phyloP scores from a whole-genome alignment of 768 basidiomycete genomes.

The Amanita fuliginea region DNA sequence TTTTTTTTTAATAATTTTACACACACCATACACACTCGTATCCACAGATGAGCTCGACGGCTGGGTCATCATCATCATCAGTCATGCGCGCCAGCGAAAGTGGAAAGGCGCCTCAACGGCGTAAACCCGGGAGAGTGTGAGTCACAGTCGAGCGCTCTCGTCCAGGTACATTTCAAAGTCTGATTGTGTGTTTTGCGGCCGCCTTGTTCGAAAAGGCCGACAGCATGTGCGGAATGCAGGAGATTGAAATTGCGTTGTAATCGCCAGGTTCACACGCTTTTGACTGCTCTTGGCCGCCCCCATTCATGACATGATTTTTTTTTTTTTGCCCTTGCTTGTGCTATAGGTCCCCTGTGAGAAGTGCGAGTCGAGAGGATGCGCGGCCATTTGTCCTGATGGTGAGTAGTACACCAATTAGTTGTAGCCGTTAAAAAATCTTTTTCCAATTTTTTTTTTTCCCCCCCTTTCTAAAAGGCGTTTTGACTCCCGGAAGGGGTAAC shows the following conservation, averaged over 20 bases:
- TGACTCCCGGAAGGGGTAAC: slow-evolving; percentile 51
- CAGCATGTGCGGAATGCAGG: slow-evolving; percentile 41
- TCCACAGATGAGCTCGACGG: background rate
- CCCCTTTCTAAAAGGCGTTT: slow-evolving; percentile 38
- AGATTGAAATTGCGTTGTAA: slow-evolving; percentile 60
- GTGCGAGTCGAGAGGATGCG: slow-evolving; percentile 66
- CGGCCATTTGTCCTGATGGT: slow-evolving; percentile 72
- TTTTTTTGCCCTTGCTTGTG: no score
- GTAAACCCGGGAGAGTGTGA: slow-evolving; percentile 36
- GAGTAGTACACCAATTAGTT: slow-evolving; percentile 3
- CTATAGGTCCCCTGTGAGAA: slow-evolving; percentile 66
- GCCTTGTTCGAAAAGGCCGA: slow-evolving; percentile 23
- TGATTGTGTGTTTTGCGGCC: no score
- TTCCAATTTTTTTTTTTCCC: background rate
- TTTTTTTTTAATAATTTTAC: no score
- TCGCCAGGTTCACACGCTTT: slow-evolving; percentile 35
- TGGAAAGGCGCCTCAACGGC: slow-evolving; percentile 12
- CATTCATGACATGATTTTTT: no score
- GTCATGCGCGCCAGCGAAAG: background rate
- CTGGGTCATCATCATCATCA: background rate
- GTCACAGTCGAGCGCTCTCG: slow-evolving; percentile 10
- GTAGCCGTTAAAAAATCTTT: no score
- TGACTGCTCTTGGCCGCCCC: no score
- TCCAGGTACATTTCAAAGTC: background rate
- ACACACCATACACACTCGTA: background rate